Percentiles rank a stretch among this genome's conserved stretches.
Conservation (phyloP, 2,329 filamentous ascomycete genomes). For the Colletotrichum sp. region DNA sequence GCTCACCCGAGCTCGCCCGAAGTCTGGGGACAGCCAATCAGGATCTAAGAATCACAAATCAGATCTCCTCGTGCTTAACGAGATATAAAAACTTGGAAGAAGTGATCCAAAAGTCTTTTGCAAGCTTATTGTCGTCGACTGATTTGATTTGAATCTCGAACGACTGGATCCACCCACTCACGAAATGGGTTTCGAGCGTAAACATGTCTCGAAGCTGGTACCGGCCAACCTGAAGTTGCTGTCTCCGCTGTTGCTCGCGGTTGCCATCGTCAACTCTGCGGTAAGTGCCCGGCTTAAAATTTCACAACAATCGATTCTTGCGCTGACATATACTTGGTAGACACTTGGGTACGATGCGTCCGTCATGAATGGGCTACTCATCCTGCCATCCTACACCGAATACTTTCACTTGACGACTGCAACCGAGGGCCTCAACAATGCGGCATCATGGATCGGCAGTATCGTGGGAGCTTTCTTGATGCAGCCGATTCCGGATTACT, state of each 20-base stretch:
- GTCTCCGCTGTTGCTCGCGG: slow-evolving; percentile 4
- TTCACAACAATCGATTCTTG: not conserved
- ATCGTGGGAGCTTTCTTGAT: slow-evolving; percentile 48
- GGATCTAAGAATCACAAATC: not conserved
- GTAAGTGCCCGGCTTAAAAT: not conserved
- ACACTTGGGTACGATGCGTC: slow-evolving; percentile 48
- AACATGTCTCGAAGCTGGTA: slow-evolving; percentile 9
- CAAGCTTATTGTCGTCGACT: not conserved
- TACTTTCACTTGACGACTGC: slow-evolving; percentile 60
- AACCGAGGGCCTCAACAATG: slow-evolving; percentile 59
- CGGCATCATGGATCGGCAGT: slow-evolving; percentile 58
- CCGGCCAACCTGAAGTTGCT: slow-evolving; percentile 10
- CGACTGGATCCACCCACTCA: no score
- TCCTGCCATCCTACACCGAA: slow-evolving; percentile 58
- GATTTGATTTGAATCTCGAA: not conserved
- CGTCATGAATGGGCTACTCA: slow-evolving; percentile 62
- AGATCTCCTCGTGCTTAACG: not conserved
- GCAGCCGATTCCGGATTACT: slow-evolving; percentile 44
- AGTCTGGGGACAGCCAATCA: not conserved
- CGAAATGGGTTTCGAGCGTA: slow-evolving; percentile 9
- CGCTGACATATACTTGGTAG: not conserved
- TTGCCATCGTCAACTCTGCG: slow-evolving; percentile 14
- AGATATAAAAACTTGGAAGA: not conserved
- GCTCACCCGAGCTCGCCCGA: slow-evolving; percentile 30
- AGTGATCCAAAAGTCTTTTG: not conserved